Evolutionary conservation across 2,329 filamentous ascomycete genomes (phyloP), one percentile per base, ranked within the genome.

Genomic region (Botrytis tulipae): DNA sequence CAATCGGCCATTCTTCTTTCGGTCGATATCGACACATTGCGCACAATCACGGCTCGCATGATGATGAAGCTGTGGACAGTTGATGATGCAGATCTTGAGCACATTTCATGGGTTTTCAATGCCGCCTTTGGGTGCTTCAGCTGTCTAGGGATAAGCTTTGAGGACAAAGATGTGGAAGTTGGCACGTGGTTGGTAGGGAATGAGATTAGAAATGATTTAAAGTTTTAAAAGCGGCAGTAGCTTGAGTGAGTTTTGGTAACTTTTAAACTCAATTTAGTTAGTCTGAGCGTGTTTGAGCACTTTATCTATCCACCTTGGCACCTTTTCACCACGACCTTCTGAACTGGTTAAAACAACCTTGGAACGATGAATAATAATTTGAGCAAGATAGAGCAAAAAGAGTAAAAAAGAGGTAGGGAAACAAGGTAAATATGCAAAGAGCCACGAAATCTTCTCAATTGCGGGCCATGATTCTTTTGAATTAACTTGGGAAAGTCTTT

Each of bases 201-300:
- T n/a, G 40, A 42, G 37, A 63, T 42, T 25, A 32, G 9, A 42
- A 57, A 16, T 42, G 2, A 29, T 22, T 32, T 6, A 9, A 29
- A 42, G 9, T 6, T 9, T 7, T 57, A 25, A 67, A 66, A 72
- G 70, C 46, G 54, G 70, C 70, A 65, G 16, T 4, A n/a, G 8
- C 1, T 16, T 18, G 35, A 44, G 46, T 35, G 44, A 42, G 46
- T 35, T 67, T 44, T 57, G 35, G 32, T 20, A 35, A 18, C 8
- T n/a, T 65, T 66, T 54, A 44, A 46, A 4, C 35, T 12, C 1
- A 22, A 54, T n/a, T 18, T 2, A 32, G 59, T 60, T 72, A 72
- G 71, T 69, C 62, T 72, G 71, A 51, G 71, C 71, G 48, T 61
- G 32, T 72, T 72, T 72, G 71, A 72, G 71, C 71, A 69, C 51